Evolutionary conservation across 1,284 basidiomycete species (phyloP), one percentile per base, ranked within the genome.

Genomic region (Exobasidium rhododendri): DNA sequence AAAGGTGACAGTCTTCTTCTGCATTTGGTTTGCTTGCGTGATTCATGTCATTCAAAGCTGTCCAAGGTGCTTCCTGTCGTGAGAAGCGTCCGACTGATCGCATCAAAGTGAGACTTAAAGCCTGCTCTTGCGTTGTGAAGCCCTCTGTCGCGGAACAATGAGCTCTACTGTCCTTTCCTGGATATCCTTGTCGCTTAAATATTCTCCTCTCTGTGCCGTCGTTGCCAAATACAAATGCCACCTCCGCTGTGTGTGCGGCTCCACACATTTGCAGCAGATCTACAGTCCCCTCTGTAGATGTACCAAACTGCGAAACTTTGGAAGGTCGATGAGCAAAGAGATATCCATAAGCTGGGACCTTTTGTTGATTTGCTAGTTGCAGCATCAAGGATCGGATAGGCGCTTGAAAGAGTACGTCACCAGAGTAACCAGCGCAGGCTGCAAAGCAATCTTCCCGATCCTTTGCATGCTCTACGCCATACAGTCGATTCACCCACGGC

Each of bases 401-500:
- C 2, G 62, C 64, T 17, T 65, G 68, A 58, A 72, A 72, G 14
- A 65, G 55, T 2, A 62, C 54, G 46, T 72, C 70, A 28, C 70
- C 70, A 2, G 66, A 68, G n/a, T 70, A 70, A 5, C 64, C 61
- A 11, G 68, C 64, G 43, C 70, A 70, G 1, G 66, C 62, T 49
- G 59, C 59, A 49, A 65, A 68, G 1, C 69, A 68, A 28, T 56
- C 14, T 11, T 40, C 51, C 24, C 65, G 58, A 17, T 31, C 29
- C 24, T 17, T n/a, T 10, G 17, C 29, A 7, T 24, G 28, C 29
- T 68, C 52, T 14, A 63, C 62, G 1, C 59, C 62, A 40, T 72
- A 72, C 5, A 61, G 17, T 2, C 43, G 28, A 5, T 58, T 56
- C 7, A 72, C 11, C 47, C 65, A 65, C 20, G 64, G 22, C 1